These are phyloP conservation scores for Crithidia mellificae DNA, from an alignment of 208 protist species.

Conservation along the genomic window DNA sequence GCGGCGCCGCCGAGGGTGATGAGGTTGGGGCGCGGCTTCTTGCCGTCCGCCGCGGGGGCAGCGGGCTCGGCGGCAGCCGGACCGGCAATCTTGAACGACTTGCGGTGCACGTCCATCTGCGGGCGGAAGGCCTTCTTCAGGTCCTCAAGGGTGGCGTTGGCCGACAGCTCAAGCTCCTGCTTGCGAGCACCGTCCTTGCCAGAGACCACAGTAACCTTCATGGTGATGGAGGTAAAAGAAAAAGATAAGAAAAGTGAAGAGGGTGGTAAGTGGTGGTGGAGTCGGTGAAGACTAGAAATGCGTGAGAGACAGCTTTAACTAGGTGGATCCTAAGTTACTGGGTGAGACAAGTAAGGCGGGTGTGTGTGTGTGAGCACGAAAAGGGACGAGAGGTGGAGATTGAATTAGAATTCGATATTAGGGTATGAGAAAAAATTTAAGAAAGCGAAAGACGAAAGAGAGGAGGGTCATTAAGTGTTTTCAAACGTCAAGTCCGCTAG, in stretches of 20 bases:
- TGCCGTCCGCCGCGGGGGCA: conserved; percentile 31
- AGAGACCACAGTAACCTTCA: conserved; percentile 78
- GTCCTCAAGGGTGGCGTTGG: conserved; percentile 65
- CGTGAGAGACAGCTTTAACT: no score
- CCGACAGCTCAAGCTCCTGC: conserved; percentile 61
- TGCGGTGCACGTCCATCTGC: conserved; percentile 59
- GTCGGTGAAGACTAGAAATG: not conserved
- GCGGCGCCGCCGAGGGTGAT: conserved; percentile 51
- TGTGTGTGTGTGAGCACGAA: no score
- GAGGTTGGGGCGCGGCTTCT: conserved; percentile 44
- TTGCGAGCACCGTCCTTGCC: conserved; percentile 39
- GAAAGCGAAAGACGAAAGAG: no score
- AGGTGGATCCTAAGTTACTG: not conserved
- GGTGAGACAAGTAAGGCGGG: no score
- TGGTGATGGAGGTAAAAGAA: conserved; percentile 15
- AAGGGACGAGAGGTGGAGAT: no score
- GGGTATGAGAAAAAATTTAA: no score
- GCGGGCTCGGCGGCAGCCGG: conserved; percentile 24
- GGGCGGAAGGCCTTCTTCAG: conserved; percentile 72
- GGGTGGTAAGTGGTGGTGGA: not conserved
- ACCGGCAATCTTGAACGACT: conserved; percentile 69
- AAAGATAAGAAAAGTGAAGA: conserved; percentile 3
- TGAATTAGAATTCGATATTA: no score
- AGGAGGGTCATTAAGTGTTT: no score
- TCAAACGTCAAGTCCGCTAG: no score